Evolutionary conservation across 768 basidiomycete species (phyloP), one percentile per base, ranked within the genome.

Genomic region (Termitomyces titanicus): DNA sequence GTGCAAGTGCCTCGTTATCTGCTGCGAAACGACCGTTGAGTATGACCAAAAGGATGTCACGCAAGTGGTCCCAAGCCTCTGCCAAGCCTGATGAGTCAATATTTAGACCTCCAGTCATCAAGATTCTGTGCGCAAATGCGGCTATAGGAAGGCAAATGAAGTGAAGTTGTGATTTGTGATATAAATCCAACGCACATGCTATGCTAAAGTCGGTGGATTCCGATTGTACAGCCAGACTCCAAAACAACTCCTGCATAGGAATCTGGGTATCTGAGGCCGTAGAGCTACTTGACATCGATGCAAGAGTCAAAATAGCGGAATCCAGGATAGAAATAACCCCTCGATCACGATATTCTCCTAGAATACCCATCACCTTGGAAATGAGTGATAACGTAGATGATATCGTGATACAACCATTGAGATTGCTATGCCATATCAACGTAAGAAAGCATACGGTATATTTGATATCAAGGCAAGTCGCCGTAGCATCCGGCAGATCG

Each of bases 51-150:
- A 83, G 61, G 1, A 72, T 67, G 50, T 83, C 79, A 27, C 79
- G 67, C 49, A 89, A 64, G 62, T 79, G 74, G 43, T 79, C 72
- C 79, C 82, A 84, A 43, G 77, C 74, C 62, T 86, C 85, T 10
- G 75, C 69, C 53, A 70, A 70, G 37, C 68, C 65, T 29, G 84
- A 63, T 2, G 75, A 58, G 47, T 75, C 75, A 39, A 64, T 65
- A 0, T 55, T 47, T 31, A 60, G 49, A 27, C 20, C 49, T 2
- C 58, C 51, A 5, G 64, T 64, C 5, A 69, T 65, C 4, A 72
- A 49, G 44, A 83, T 64, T 57, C 78, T 80, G 25, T 72, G 56
- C 5, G 83, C 71, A 59, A 84, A 72, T 2, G 77, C 72, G 53
- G 77, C 84, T 84, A 35, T 44, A 38, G 22, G 18, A 33, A 49